Evolutionary conservation across 495 filamentous ascomycete genomes (phyloP).

Genomic region (Podospora bellae-mahoneyi): DNA sequence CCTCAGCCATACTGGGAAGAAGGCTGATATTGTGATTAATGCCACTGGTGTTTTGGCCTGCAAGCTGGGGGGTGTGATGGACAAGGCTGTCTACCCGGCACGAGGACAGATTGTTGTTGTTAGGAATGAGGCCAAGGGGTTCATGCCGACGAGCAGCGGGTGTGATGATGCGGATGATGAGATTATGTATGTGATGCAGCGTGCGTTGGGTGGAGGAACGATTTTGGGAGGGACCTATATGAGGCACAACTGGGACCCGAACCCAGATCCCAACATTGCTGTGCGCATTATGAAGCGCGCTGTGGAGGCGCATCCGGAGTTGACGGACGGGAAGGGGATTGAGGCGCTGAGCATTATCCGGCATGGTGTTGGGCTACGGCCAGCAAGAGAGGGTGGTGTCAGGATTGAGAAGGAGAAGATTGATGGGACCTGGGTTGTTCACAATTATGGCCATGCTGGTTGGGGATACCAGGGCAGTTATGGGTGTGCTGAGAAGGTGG

Average conservation of each 20-base stretch:
- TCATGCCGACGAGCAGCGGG: slow-evolving; percentile 70
- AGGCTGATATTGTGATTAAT: slow-evolving; percentile 75
- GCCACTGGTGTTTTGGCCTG: slow-evolving; percentile 76
- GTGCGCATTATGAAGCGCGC: slow-evolving; percentile 84
- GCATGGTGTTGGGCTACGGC: slow-evolving; percentile 84
- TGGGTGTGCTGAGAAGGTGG: slow-evolving; percentile 70
- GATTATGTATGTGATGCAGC: slow-evolving; percentile 82
- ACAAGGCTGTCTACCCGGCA: slow-evolving; percentile 67
- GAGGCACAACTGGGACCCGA: slow-evolving; percentile 75
- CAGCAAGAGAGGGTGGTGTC: slow-evolving; percentile 68
- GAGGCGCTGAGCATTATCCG: slow-evolving; percentile 81
- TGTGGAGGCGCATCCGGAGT: slow-evolving; percentile 65
- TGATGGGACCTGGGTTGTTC: slow-evolving; percentile 70
- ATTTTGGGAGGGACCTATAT: slow-evolving; percentile 87
- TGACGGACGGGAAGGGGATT: slow-evolving; percentile 71
- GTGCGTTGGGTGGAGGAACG: slow-evolving; percentile 74
- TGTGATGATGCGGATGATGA: slow-evolving; percentile 81
- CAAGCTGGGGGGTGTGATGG: slow-evolving; percentile 78
- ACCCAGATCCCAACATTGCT: slow-evolving; percentile 77
- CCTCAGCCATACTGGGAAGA: slow-evolving; percentile 59
- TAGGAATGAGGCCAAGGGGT: slow-evolving; percentile 69
- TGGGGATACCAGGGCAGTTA: slow-evolving; percentile 89
- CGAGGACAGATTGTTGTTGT: slow-evolving; percentile 89
- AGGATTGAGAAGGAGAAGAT: slow-evolving; percentile 81
- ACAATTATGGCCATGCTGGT: slow-evolving; percentile 95